Evolutionary conservation across 2,329 filamentous ascomycete genomes (phyloP).

Genomic region (Beauveria varroae): DNA sequence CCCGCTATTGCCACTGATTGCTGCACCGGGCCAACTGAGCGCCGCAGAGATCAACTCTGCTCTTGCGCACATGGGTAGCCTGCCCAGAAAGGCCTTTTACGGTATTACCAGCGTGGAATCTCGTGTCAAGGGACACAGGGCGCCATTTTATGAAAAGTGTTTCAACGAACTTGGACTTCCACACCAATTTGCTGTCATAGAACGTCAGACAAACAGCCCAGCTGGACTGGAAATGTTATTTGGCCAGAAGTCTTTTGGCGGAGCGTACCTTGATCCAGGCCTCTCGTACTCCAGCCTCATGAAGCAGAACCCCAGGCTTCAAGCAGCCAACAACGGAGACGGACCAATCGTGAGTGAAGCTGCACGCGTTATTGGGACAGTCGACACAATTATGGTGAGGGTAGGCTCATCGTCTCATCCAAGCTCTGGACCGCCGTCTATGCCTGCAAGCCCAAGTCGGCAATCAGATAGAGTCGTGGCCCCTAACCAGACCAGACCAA

Average conservation of each 20-base stretch:
- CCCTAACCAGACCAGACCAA: constrained; percentile 33
- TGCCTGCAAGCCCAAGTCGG: constrained; percentile 40
- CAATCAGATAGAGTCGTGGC: constrained; percentile 22
- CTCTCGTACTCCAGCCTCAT: constrained; percentile 55
- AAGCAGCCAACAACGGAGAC: constrained; percentile 39
- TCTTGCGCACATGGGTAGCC: constrained; percentile 68
- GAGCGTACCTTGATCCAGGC: constrained; percentile 72
- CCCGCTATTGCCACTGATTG: constrained; percentile 73
- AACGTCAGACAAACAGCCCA: constrained; percentile 57
- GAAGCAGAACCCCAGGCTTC: constrained; percentile 44
- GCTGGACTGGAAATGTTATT: constrained; percentile 65
- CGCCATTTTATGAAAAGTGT: constrained; percentile 79
- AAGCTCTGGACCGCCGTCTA: constrained; percentile 38
- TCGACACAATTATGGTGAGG: constrained; percentile 71
- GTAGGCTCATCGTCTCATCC: constrained; percentile 27
- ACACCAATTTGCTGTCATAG: constrained; percentile 69
- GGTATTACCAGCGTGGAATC: constrained; percentile 67
- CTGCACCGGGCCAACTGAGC: constrained; percentile 78
- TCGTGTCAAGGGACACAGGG: constrained; percentile 52
- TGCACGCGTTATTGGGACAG: constrained; percentile 67
- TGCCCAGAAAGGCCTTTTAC: constrained; percentile 73
- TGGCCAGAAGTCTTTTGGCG: constrained; percentile 68
- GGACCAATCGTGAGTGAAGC: constrained; percentile 63
- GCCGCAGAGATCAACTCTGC: constrained; percentile 79
- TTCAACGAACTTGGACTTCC: constrained; percentile 80